Evolutionary conservation across 2,329 filamentous ascomycete species (phyloP), one percentile per base, ranked within the genome.

Genomic region (Diplodia intermedia): DNA sequence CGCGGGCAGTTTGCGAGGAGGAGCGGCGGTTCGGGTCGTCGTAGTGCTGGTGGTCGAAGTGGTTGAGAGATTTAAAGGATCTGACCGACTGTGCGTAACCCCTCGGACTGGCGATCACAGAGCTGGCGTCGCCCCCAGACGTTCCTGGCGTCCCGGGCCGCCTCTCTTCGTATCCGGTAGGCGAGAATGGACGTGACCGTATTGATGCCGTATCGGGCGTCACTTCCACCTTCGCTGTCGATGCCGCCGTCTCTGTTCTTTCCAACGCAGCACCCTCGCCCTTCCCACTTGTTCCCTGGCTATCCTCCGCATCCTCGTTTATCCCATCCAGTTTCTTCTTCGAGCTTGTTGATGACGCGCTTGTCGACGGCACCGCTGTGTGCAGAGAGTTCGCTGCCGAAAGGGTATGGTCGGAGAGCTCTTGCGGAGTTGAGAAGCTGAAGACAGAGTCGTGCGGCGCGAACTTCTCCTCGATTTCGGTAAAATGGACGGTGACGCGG

Each of bases 331-430:
- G 83, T 72, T 92, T 89, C 73, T 90, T 88, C 69, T 91, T 88
- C 71, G 93, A 83, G 5, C 93, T 96, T 76, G 91, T 93, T 60
- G 88, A 91, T 63, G 60, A 63, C 47, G 60, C 60, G 31, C 91
- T 93, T 72, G 90, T 92, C 23, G 94, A 97, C 49, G 90, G 91
- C 14, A 92, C 92, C 8, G 93, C 92, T 49, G 94, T 91, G 80
- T 97, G 93, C 66, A 97, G 84, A 53, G 93, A 93, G 80, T 94
- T 97, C 66, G 92, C 92, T 38, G 93, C 89, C 11, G 93, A 94
- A 65, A 99, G 86, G 71, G 92, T 91, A 69, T 91, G 90, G 78
- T 99, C 95, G 76, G 90, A 94, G 68, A 99, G 86, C 69, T 95
- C 93, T 72, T 90, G 89, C 49, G 92, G 85, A 15, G 86, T 82